Conservation (phyloP, 1,284 basidiomycete genomes). For the Cutaneotrichosporon cutaneum region DNA sequence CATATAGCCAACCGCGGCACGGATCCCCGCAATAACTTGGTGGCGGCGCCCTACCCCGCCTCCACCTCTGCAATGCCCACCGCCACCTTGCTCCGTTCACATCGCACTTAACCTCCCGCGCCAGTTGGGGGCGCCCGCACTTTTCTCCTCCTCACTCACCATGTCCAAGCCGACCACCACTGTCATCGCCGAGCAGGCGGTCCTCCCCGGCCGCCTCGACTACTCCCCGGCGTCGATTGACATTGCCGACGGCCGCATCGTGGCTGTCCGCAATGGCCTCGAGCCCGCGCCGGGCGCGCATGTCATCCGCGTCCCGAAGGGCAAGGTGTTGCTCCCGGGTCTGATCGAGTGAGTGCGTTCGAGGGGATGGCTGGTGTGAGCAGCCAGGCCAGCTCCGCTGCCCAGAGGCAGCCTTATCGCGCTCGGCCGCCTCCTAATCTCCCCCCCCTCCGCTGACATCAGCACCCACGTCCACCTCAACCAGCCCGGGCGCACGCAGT, state of each 20-base stretch:
- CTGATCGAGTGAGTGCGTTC: slow-evolving; percentile 68
- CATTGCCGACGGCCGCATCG: slow-evolving; percentile 65
- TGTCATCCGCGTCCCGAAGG: slow-evolving; percentile 38
- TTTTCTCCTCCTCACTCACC: not conserved
- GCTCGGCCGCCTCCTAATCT: not conserved
- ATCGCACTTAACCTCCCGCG: not conserved
- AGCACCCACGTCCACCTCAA: slow-evolving; percentile 91
- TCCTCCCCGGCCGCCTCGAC: slow-evolving; percentile 59
- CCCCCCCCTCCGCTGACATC: not conserved
- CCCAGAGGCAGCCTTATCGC: not conserved
- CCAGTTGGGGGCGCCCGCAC: not conserved
- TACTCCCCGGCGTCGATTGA: slow-evolving; percentile 67
- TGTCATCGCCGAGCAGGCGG: slow-evolving; percentile 53
- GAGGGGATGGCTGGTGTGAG: too few relatives aligned
- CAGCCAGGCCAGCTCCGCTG: too few relatives aligned
- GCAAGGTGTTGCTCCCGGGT: slow-evolving; percentile 68
- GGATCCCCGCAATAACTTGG: not conserved
- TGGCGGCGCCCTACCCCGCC: not conserved
- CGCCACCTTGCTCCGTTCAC: not conserved
- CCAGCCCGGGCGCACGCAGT: slow-evolving; percentile 72
- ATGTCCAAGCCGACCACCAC: slow-evolving; percentile 15
- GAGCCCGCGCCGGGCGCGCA: slow-evolving; percentile 29
- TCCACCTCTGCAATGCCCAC: not conserved
- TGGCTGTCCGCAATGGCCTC: slow-evolving; percentile 54
- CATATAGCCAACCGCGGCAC: not conserved